Conservation (phyloP, 2,329 filamentous ascomycete genomes). For the Penicillium sp. region DNA sequence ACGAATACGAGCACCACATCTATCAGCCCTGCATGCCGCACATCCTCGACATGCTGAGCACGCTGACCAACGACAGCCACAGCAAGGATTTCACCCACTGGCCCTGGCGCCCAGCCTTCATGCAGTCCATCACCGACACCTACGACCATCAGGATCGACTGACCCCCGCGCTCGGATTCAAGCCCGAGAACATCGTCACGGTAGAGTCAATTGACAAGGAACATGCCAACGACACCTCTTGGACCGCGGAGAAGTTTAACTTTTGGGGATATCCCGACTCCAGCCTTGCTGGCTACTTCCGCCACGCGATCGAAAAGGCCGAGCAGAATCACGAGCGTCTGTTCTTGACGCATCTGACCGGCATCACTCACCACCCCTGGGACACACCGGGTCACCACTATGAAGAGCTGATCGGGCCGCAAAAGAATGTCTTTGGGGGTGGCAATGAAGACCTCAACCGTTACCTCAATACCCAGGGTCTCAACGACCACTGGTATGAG, state of each 20-base stretch:
- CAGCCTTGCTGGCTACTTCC: slow-evolving; percentile 20
- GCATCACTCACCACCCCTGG: slow-evolving; percentile 26
- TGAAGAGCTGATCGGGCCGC: slow-evolving; percentile 14
- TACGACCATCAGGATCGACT: slow-evolving; percentile 24
- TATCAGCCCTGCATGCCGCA: slow-evolving; percentile 43
- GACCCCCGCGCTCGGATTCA: slow-evolving; percentile 22
- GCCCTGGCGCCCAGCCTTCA: slow-evolving; percentile 25
- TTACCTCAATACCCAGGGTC: slow-evolving; percentile 26
- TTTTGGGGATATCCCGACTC: slow-evolving; percentile 22
- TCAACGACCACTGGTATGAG: slow-evolving; percentile 24
- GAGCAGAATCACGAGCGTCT: slow-evolving; percentile 23
- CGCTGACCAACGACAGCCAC: slow-evolving; percentile 11
- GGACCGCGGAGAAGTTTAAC: slow-evolving; percentile 17
- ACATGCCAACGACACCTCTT: slow-evolving; percentile 13
- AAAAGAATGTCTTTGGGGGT: slow-evolving; percentile 5
- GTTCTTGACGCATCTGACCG: slow-evolving; percentile 25
- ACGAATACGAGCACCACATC: slow-evolving; percentile 36
- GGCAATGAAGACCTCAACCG: slow-evolving; percentile 20
- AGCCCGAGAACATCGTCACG: slow-evolving; percentile 15
- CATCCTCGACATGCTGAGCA: slow-evolving; percentile 19
- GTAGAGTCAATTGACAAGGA: slow-evolving; percentile 17
- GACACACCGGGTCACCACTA: slow-evolving; percentile 18
- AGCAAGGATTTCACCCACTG: slow-evolving; percentile 20
- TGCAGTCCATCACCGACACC: slow-evolving; percentile 26
- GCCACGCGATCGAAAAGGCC: slow-evolving; percentile 22